Conservation (phyloP, 139 green algal genomes). For the Monoraphidium neglectum region DNA sequence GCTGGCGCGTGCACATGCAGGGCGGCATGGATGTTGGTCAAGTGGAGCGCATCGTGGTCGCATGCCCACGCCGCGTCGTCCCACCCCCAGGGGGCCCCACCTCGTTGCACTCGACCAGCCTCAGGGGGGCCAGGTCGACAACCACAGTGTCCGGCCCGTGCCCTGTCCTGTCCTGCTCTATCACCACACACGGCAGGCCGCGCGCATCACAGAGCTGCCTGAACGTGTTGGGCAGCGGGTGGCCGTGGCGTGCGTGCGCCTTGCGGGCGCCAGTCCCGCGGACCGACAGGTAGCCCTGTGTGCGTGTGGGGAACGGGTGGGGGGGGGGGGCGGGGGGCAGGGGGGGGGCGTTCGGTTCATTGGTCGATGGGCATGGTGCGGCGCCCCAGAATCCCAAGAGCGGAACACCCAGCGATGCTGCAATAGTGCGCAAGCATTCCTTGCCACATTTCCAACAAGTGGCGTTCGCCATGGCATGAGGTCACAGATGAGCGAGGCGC, state of each 20-base stretch:
- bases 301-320: background rate
- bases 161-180: slow-evolving; percentile 48
- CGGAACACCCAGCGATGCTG: too few species aligned
- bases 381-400: too few species aligned
- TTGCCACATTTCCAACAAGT: too few species aligned
- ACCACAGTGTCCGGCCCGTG: slow-evolving; percentile 42
- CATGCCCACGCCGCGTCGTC: too few species aligned
- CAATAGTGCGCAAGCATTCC: too few species aligned
- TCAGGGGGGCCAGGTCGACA: slow-evolving; percentile 54
- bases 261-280: slow-evolving; percentile 58
- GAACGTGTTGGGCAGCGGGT: slow-evolving; percentile 65
- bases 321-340: background rate
- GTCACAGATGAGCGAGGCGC: too few species aligned
- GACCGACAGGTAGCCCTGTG: slow-evolving; percentile 49
- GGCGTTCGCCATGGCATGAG: too few species aligned
- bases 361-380: background rate
- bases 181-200: slow-evolving; percentile 41
- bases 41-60: too few species aligned
- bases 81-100: too few species aligned
- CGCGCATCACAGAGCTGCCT: slow-evolving; percentile 61
- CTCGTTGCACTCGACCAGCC: slow-evolving; percentile 10
- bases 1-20: too few species aligned
- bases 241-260: slow-evolving; percentile 50
- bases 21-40: too few species aligned
- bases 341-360: background rate